A percentile compares a stretch with the other conserved stretches of the same genome.
These are phyloP conservation scores for Ensete glaucum DNA, from an alignment of 176 grass and related monocot species.

Conservation along the genomic window DNA sequence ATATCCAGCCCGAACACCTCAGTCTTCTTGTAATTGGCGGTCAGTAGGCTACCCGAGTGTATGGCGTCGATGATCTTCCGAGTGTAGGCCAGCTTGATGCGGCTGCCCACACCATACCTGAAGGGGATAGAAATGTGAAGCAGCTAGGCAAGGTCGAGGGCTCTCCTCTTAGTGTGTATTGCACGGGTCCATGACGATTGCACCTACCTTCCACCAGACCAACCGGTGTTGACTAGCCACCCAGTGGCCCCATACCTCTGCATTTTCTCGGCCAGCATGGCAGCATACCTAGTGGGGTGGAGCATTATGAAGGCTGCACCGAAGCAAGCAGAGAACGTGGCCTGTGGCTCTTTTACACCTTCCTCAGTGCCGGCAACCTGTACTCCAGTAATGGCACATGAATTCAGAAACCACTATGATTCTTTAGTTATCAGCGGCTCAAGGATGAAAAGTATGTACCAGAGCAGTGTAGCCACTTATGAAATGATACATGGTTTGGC, in stretches of 20 bases:
- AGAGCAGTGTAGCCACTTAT: constrained; percentile 98
- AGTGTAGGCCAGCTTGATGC: constrained; percentile 73
- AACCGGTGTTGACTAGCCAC: constrained; percentile 98
- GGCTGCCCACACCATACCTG: constrained; percentile 90
- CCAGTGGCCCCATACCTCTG: constrained; percentile 83
- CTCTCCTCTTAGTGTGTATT: neutral
- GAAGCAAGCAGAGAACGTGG: constrained; percentile 95
- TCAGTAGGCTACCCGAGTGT: constrained; percentile 78
- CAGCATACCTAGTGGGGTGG: constrained; percentile 89
- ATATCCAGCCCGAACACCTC: constrained; percentile 92
- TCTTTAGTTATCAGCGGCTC: neutral
- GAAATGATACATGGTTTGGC: constrained; percentile 99
- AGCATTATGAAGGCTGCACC: constrained; percentile 98
- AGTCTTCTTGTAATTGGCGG: constrained; percentile 66
- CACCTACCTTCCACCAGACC: constrained; percentile 82
- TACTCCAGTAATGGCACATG: no score
- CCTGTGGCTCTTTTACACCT: constrained; percentile 94
- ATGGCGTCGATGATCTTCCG: constrained; percentile 97
- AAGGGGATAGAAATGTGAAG: neutral
- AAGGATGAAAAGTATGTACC: constrained; percentile 23
- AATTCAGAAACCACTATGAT: neutral
- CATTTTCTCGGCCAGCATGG: constrained; percentile 98
- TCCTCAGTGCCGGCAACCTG: constrained; percentile 92
- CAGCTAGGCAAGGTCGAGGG: neutral
- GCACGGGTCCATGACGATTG: neutral